These are phyloP conservation scores for Balakata baccata DNA, from an alignment of 345 rosid species.

Conservation along the genomic window DNA sequence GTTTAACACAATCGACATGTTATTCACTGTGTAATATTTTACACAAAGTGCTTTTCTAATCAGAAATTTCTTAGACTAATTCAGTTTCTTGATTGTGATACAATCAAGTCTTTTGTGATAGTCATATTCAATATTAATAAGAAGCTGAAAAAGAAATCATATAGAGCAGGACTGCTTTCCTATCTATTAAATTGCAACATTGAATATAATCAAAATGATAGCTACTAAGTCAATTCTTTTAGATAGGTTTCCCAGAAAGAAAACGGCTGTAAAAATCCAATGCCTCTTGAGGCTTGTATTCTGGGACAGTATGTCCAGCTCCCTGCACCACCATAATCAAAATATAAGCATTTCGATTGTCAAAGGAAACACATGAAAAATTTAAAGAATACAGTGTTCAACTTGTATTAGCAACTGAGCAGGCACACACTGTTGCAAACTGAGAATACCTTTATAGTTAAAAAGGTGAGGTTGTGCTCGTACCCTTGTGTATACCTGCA, in stretches of 20 bases:
- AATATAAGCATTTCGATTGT: background rate
- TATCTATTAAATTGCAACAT: too few species aligned
- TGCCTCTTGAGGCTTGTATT: constrained; percentile 77
- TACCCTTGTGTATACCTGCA: constrained; percentile 68
- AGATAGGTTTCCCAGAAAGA: constrained; percentile 54
- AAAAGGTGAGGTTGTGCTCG: constrained; percentile 69
- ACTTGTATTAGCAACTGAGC: background rate
- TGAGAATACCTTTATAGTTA: constrained; percentile 63
- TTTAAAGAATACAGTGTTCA: background rate
- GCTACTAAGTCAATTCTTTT: background rate
- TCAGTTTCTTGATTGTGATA: too few species aligned
- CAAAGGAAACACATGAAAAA: background rate
- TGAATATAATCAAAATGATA: too few species aligned
- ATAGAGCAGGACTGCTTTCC: too few species aligned
- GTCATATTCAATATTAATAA: too few species aligned
- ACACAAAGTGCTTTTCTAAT: too few species aligned
- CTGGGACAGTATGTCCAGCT: constrained; percentile 86
- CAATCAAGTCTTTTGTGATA: too few species aligned
- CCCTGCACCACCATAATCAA: constrained; percentile 49
- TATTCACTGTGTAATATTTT: too few species aligned
- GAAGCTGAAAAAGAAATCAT: too few species aligned
- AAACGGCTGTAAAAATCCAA: constrained; percentile 75
- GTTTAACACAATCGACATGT: too few species aligned
- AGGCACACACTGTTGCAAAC: background rate
- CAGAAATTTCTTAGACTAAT: too few species aligned